Evolutionary conservation across 2,329 filamentous ascomycete species (phyloP).

Genomic region (Cladophialophora immunda): DNA sequence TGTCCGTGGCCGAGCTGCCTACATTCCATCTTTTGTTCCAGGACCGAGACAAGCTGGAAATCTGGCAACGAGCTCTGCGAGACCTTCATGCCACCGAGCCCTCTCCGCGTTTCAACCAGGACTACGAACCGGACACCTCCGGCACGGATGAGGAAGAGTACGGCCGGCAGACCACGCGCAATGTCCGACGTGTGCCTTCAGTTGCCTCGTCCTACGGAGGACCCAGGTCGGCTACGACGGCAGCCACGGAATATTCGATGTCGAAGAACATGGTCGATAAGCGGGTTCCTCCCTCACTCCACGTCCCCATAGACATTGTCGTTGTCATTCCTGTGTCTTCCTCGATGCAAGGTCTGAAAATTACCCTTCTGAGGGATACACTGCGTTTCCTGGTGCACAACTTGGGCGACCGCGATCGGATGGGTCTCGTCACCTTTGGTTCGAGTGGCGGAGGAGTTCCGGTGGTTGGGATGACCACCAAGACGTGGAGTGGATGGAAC

Average conservation of each 20-base stretch:
- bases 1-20: conserved; percentile 90
- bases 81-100: conserved; percentile 79
- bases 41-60: conserved; percentile 81
- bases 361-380: conserved; percentile 89
- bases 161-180: conserved; percentile 55
- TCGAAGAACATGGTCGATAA: conserved; percentile 57
- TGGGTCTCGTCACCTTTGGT: conserved; percentile 97
- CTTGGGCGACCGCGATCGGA: conserved; percentile 90
- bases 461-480: conserved; percentile 97
- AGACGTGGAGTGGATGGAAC: conserved; percentile 90
- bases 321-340: conserved; percentile 97
- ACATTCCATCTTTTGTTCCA: conserved; percentile 93
- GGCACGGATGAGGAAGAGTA: conserved; percentile 91
- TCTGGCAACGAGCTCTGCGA: conserved; percentile 86
- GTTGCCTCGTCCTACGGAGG: conserved; percentile 83
- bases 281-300: conserved; percentile 65
- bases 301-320: conserved; percentile 93
- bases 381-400: conserved; percentile 90
- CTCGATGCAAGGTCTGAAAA: conserved; percentile 99
- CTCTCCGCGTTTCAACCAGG: conserved; percentile 67
- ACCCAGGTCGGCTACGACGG: conserved; percentile 82
- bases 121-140: conserved; percentile 81
- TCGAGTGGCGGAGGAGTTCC: conserved; percentile 93
- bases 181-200: conserved; percentile 79
- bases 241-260: conserved; percentile 89